These are phyloP conservation scores for Acaromyces ingoldii DNA, from an alignment of 1,284 basidiomycete species.

Conservation along the genomic window DNA sequence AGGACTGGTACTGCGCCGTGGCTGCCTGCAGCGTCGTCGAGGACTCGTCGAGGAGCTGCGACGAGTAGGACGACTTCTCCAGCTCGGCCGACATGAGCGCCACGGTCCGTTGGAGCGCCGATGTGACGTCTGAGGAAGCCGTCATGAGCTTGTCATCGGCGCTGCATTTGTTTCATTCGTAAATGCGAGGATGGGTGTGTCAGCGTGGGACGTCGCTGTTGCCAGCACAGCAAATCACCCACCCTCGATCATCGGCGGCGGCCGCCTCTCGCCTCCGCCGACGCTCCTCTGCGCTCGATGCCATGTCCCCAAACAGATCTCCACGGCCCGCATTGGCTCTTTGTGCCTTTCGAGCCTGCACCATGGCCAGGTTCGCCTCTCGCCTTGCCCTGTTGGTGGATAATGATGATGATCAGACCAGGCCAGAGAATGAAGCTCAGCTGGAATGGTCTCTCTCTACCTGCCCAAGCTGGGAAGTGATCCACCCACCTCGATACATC, in stretches of 20 bases:
- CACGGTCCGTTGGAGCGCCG: conserved; percentile 42
- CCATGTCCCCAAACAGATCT: conserved; percentile 3
- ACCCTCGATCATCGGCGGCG: background rate
- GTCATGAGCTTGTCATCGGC: conserved; percentile 37
- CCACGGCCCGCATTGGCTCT: background rate
- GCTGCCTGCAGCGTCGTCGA: conserved; percentile 34
- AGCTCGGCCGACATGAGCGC: conserved; percentile 44
- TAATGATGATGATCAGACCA: too few species aligned
- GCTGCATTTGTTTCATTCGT: too few species aligned
- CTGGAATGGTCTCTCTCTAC: too few species aligned
- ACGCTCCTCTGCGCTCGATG: background rate
- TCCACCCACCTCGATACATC: too few species aligned
- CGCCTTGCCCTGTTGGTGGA: too few species aligned
- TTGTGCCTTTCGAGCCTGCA: background rate
- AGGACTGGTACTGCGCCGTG: conserved; percentile 38
- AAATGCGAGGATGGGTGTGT: background rate
- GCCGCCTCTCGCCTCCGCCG: background rate
- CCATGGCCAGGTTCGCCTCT: background rate
- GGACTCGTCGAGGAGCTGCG: conserved; percentile 45
- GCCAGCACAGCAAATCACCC: background rate
- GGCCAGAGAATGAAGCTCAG: too few species aligned
- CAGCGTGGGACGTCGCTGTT: background rate
- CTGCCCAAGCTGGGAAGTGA: too few species aligned
- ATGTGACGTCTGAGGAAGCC: conserved; percentile 42
- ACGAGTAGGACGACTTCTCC: conserved; percentile 46